phyloP scores from a whole-genome alignment of 148 eudicot species.

The Silene uniflora region DNA sequence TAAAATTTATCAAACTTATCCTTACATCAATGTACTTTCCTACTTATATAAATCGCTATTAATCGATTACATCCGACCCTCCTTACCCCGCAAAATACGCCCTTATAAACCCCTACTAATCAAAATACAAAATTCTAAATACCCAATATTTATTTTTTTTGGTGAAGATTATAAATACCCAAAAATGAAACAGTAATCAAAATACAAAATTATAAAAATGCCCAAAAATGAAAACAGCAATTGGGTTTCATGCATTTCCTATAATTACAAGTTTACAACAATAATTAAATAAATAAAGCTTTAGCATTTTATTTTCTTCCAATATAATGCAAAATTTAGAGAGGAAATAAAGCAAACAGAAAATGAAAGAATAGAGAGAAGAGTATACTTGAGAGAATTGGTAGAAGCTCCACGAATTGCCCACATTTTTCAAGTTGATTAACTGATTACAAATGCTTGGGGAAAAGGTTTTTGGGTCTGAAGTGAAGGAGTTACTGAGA shows the following conservation, averaged over 20 bases:
- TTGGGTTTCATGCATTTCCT: neutral
- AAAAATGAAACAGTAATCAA: neutral
- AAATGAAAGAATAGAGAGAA: neutral
- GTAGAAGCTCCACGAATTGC: constrained; percentile 57
- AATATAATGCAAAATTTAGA: neutral
- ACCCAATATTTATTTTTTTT: no score
- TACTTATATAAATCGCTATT: no score
- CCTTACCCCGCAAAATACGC: no score
- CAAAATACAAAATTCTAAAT: no score
- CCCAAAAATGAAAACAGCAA: neutral
- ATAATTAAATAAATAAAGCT: neutral
- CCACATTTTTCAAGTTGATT: constrained; percentile 39
- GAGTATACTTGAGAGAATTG: constrained; percentile 37
- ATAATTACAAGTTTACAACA: neutral
- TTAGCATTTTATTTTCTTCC: neutral
- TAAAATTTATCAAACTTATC: no score
- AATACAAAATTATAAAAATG: neutral
- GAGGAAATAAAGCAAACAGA: neutral
- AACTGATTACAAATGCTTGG: no score
- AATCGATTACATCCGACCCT: no score
- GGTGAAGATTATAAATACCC: no score
- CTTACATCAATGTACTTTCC: no score
- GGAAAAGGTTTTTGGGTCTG: neutral
- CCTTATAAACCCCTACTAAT: no score
- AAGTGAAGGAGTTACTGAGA: neutral